Conservation (phyloP, 495 filamentous ascomycete species). For the Venustampulla echinocandica region DNA sequence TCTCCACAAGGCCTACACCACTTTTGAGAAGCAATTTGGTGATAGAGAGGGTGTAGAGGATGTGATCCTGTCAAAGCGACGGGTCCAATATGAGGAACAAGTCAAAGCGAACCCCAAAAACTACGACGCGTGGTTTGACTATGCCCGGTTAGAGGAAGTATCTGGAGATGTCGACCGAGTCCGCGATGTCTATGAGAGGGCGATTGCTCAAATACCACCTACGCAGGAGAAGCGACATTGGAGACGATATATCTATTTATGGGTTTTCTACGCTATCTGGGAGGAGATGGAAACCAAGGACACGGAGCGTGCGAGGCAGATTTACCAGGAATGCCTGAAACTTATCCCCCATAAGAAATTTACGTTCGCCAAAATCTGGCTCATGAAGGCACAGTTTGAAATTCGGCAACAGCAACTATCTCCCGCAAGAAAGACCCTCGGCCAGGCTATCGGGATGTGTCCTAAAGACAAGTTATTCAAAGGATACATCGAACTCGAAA, state of each 20-base stretch:
- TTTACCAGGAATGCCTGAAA: constrained; percentile 81
- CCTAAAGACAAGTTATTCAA: constrained; percentile 94
- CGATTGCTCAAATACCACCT: constrained; percentile 91
- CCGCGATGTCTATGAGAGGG: constrained; percentile 88
- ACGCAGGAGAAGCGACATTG: constrained; percentile 96
- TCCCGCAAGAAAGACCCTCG: constrained; percentile 76
- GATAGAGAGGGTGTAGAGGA: constrained; percentile 92
- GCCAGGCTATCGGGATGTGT: constrained; percentile 83
- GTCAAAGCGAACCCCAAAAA: constrained; percentile 87
- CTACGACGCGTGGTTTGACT: constrained; percentile 96
- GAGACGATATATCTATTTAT: constrained; percentile 94
- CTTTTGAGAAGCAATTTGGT: constrained; percentile 96
- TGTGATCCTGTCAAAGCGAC: constrained; percentile 85
- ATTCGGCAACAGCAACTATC: constrained; percentile 75
- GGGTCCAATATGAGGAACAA: constrained; percentile 91
- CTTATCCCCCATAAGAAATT: constrained; percentile 94
- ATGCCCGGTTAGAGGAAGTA: constrained; percentile 80
- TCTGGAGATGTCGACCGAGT: constrained; percentile 71
- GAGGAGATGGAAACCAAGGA: constrained; percentile 84
- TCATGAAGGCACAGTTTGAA: constrained; percentile 88
- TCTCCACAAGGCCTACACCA: constrained; percentile 88
- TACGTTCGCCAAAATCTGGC: constrained; percentile 95
- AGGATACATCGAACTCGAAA: constrained; percentile 85
- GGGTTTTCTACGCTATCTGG: constrained; percentile 94
- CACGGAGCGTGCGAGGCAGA: constrained; percentile 69